Conservation (phyloP, 257 asterid genomes). For the Nicotiana tomentosiformis region DNA sequence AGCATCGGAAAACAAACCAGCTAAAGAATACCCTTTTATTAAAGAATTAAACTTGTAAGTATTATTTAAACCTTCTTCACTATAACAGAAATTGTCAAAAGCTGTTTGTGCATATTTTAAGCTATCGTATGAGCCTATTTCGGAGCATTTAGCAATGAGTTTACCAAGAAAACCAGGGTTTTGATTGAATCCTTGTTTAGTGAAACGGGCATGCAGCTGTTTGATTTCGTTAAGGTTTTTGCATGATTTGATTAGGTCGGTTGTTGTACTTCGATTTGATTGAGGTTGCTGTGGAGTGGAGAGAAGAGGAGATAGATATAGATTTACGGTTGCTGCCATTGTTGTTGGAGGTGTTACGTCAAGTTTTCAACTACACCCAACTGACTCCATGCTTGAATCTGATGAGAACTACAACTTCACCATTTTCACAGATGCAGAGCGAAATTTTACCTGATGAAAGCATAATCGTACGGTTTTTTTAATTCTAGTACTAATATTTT, state of each 20-base stretch:
- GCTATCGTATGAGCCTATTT: conserved; percentile 35
- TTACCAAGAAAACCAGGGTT: conserved; percentile 23
- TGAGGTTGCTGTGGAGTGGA: background rate
- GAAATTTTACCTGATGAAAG: too few species aligned
- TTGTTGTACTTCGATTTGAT: background rate
- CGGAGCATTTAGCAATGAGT: conserved; percentile 36
- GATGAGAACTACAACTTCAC: too few species aligned
- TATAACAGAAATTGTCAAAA: conserved; percentile 26
- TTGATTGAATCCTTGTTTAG: conserved; percentile 29
- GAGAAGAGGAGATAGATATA: background rate
- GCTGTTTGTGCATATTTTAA: conserved; percentile 35
- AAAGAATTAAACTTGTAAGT: conserved; percentile 37
- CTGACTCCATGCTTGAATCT: too few species aligned
- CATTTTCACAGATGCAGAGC: too few species aligned
- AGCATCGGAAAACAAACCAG: conserved; percentile 24
- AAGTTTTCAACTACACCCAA: too few species aligned
- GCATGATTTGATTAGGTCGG: conserved; percentile 36
- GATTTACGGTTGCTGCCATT: background rate
- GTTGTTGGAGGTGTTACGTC: background rate
- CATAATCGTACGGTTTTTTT: too few species aligned
- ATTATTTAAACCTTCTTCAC: conserved; percentile 15
- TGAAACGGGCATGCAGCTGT: conserved; percentile 39
- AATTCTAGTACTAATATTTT: too few species aligned
- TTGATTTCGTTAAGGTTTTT: conserved; percentile 37
- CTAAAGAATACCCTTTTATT: conserved; percentile 35